Base-by-base conservation (phyloP, 2,329 filamentous ascomycete species). In the Periconia macrospinosa region DNA sequence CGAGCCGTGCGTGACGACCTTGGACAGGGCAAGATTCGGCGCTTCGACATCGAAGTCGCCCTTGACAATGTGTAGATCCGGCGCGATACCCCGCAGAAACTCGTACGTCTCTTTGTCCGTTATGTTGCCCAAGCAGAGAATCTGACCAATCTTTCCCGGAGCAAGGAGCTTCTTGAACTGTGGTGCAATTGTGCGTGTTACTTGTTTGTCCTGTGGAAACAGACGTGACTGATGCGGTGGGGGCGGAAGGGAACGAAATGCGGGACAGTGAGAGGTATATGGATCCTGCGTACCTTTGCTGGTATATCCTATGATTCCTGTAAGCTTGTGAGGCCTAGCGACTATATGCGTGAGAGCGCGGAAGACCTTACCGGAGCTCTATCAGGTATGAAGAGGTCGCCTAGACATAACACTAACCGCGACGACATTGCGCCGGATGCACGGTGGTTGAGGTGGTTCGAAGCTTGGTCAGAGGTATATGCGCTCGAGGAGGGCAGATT, bases 31-130 rank as follows among this genome's bases (percentile, higher is more conserved):
- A 19, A 86, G 78, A 56, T 83, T 84, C 18, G 84, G 80, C n/a
- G 86, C 83, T 49, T 88, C 85, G 57, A 86, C 83, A 67, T 89
- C 86, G 70, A 86, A 88, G 70, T 88, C 85, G 51, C 86, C 86
- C 68, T 87, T 87, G 59, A 89, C 86, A 63, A 89, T 83, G 63
- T 89, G 86, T 41, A 89, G 78, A 66, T 89, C 86, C 5, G 82
- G 81, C 6, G 82, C 79, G 52, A 83, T 78, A 55, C 71, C 71
- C 53, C 81, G 80, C 13, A 84, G 80, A 75, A 83, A 84, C 53
- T 81, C 75, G 73, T 81, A 83, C 49, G 81, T 83, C 59, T 80
- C 79, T 63, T 80, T 80, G 55, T 81, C 79, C 61, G 82, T 84
- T 48, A 84, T 78, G 67, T 84, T 84, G 52, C 82, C 82, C 3